phyloP scores from a whole-genome alignment of 176 grass and related monocot genomes.

The Oropetium thomaeum region DNA sequence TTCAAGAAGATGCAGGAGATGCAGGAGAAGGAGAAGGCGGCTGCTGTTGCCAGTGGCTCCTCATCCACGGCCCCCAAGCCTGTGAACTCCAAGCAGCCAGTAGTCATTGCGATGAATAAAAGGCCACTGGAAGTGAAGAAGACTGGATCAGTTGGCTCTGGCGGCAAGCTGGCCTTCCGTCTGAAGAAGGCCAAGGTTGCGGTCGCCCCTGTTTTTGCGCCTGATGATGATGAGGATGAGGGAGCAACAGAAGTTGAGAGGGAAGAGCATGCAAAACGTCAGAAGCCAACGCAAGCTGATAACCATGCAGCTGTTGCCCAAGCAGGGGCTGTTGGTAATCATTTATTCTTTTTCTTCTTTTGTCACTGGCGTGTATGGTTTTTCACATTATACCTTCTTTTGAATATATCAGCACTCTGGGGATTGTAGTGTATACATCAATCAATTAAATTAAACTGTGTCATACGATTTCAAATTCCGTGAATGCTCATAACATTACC shows the following conservation, averaged over 20 bases:
- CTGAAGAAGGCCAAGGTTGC: slow-evolving; percentile 88
- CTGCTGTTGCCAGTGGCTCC: not conserved
- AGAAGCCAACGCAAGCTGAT: slow-evolving; percentile 41
- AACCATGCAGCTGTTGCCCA: slow-evolving; percentile 12
- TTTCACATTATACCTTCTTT: not conserved
- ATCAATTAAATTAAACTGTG: not conserved
- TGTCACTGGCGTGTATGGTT: not conserved
- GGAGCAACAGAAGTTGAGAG: slow-evolving; percentile 21
- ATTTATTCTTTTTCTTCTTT: slow-evolving; percentile 30
- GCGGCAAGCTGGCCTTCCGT: slow-evolving; percentile 83
- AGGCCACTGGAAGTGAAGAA: slow-evolving; percentile 75
- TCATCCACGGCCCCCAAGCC: slow-evolving; percentile 8
- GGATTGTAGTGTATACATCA: not conserved
- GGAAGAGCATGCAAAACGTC: slow-evolving; percentile 49
- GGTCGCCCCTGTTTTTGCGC: slow-evolving; percentile 44
- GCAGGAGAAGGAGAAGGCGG: slow-evolving; percentile 39
- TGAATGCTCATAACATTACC: not conserved
- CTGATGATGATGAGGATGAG: slow-evolving; percentile 59
- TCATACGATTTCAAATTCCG: not conserved
- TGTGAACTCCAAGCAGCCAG: slow-evolving; percentile 9
- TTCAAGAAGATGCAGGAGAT: slow-evolving; percentile 91
- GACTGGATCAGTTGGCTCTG: not conserved
- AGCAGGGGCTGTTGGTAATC: slow-evolving; percentile 78
- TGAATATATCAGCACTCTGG: not conserved
- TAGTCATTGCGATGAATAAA: slow-evolving; percentile 37